Percentiles rank a stretch among this genome's conserved stretches.
Evolutionary conservation across 345 rosid genomes (phyloP).

Genomic region (Bruguiera gymnorhiza): DNA sequence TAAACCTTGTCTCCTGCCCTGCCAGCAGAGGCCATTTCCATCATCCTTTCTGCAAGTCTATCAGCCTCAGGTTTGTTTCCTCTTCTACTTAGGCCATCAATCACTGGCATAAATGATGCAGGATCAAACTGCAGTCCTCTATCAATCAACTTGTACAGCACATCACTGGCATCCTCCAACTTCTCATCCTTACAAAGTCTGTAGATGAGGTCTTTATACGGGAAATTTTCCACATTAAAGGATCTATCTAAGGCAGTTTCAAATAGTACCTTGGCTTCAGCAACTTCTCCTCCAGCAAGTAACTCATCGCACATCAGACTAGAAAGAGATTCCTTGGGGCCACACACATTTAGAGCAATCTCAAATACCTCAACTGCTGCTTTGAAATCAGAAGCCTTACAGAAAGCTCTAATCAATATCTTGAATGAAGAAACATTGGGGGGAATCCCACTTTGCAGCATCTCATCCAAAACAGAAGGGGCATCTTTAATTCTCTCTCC

Average conservation of each 20-base stretch:
- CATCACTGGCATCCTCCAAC: conserved; percentile 57
- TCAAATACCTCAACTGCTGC: conserved; percentile 73
- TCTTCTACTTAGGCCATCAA: conserved; percentile 62
- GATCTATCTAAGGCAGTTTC: conserved; percentile 66
- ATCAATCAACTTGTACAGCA: conserved; percentile 60
- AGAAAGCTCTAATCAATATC: conserved; percentile 71
- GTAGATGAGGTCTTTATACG: conserved; percentile 63
- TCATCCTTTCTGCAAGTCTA: conserved; percentile 74
- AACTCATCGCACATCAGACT: conserved; percentile 76
- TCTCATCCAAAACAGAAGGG: conserved; percentile 68
- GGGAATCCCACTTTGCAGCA: conserved; percentile 67
- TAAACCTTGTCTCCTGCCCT: conserved; percentile 38
- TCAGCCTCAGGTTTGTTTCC: conserved; percentile 76
- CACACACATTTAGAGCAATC: conserved; percentile 68
- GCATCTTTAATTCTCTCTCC: conserved; percentile 77
- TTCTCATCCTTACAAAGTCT: conserved; percentile 63
- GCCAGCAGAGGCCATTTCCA: conserved; percentile 70
- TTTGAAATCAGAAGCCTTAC: conserved; percentile 58
- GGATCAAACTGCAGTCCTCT: conserved; percentile 74
- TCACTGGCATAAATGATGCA: conserved; percentile 84
- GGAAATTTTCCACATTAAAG: conserved; percentile 59
- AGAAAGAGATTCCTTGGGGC: conserved; percentile 79
- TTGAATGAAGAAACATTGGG: conserved; percentile 72
- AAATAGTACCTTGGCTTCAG: conserved; percentile 64
- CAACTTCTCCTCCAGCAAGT: conserved; percentile 55